Evolutionary conservation across 1,284 basidiomycete genomes (phyloP).

Genomic region (Ustilago tritici): DNA sequence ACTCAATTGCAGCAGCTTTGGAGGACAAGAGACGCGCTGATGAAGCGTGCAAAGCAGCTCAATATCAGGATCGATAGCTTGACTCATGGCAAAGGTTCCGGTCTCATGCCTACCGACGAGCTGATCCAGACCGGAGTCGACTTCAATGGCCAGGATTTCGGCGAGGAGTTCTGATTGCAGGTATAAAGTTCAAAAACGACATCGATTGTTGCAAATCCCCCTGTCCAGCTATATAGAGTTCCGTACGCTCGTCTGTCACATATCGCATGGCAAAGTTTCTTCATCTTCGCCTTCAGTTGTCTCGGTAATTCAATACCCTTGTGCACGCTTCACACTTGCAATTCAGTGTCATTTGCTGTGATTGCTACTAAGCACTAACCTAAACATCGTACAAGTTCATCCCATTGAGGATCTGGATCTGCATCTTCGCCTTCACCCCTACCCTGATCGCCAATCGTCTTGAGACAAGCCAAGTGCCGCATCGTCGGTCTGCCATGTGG

Average conservation of each 20-base stretch:
- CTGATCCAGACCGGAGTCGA: constrained; percentile 9
- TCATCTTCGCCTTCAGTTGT: neutral
- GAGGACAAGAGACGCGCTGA: constrained; percentile 32
- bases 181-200: neutral
- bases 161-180: constrained; percentile 28
- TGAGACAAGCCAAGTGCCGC: constrained; percentile 73
- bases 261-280: constrained; percentile 6
- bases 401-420: constrained; percentile 18
- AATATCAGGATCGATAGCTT: constrained; percentile 47
- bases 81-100: constrained; percentile 29
- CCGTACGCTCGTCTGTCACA: neutral
- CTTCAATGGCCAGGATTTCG: constrained; percentile 10
- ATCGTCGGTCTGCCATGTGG: constrained; percentile 96
- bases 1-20: constrained; percentile 48
- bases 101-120: constrained; percentile 35
- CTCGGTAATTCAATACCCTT: constrained; percentile 10
- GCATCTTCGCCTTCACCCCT: neutral
- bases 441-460: constrained; percentile 16
- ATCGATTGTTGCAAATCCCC: neutral
- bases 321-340: neutral
- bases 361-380: constrained; percentile 2
- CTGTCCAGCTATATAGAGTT: neutral
- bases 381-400: constrained; percentile 20
- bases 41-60: constrained; percentile 36
- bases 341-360: neutral